phyloP scores from a whole-genome alignment of 768 basidiomycete species.

The Punctularia strigosozonata region DNA sequence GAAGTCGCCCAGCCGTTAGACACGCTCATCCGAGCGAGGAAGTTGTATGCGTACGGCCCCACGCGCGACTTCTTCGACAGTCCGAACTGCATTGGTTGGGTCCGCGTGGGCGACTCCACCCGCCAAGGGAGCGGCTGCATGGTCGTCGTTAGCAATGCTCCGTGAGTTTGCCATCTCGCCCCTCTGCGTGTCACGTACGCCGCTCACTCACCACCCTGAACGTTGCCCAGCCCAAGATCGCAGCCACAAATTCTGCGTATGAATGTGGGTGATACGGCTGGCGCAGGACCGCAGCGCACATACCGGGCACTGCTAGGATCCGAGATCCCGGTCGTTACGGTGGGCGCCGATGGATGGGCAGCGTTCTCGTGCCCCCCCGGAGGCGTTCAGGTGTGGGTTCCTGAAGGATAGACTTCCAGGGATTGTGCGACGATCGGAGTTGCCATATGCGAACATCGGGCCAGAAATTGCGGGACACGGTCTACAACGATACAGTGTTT shows the following conservation, averaged over 20 bases:
- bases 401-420: not conserved
- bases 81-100: slow-evolving; percentile 65
- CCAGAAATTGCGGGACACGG: no score
- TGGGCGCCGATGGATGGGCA: slow-evolving; percentile 52
- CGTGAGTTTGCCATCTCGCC: no score
- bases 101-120: slow-evolving; percentile 45
- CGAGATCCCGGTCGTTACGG: no score
- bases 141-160: slow-evolving; percentile 61
- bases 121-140: slow-evolving; percentile 57
- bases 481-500: no score
- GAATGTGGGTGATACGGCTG: slow-evolving; percentile 54
- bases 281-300: no score
- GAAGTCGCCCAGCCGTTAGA: slow-evolving; percentile 37
- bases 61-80: slow-evolving; percentile 47
- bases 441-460: no score
- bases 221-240: no score
- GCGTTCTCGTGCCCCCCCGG: slow-evolving; percentile 46
- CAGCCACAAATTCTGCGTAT: slow-evolving; percentile 43
- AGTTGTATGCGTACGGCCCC: slow-evolving; percentile 54
- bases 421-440: no score
- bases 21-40: slow-evolving; percentile 48
- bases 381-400: slow-evolving; percentile 50
- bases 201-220: no score
- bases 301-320: no score
- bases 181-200: no score